Conservation (phyloP, 2,329 filamentous ascomycete species). For the Immersiporthe knoxdaviesiana region DNA sequence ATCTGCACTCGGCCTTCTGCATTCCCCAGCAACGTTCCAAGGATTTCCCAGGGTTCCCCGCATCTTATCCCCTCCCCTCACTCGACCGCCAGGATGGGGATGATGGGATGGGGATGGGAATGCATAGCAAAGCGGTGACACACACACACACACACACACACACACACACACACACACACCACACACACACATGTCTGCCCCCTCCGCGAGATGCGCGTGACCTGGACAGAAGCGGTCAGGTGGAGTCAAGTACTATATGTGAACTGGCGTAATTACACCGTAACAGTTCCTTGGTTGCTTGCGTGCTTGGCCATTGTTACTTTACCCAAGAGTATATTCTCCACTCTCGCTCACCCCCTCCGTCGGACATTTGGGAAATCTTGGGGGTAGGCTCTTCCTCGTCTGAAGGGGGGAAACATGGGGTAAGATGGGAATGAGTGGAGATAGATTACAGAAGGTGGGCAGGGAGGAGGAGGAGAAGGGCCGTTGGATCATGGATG, state of each 20-base stretch:
- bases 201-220: not conserved
- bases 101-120: not conserved
- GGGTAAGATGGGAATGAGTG: not conserved
- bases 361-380: not conserved
- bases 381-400: not conserved
- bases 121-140: not conserved
- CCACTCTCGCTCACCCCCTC: not conserved
- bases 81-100: not conserved
- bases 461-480: not conserved
- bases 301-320: too few species aligned
- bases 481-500: not conserved
- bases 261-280: not conserved
- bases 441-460: not conserved
- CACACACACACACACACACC: too few species aligned
- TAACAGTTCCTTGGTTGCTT: not conserved
- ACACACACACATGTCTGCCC: too few species aligned
- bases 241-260: not conserved
- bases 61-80: not conserved
- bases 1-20: too few species aligned
- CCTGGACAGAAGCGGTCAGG: not conserved
- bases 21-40: not conserved
- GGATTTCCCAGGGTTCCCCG: not conserved
- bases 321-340: not conserved
- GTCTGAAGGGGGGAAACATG: constrained; percentile 6
- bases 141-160: too few species aligned